These are phyloP conservation scores for Oidium heveae DNA, from an alignment of 2,329 filamentous ascomycete species.

Conservation along the genomic window DNA sequence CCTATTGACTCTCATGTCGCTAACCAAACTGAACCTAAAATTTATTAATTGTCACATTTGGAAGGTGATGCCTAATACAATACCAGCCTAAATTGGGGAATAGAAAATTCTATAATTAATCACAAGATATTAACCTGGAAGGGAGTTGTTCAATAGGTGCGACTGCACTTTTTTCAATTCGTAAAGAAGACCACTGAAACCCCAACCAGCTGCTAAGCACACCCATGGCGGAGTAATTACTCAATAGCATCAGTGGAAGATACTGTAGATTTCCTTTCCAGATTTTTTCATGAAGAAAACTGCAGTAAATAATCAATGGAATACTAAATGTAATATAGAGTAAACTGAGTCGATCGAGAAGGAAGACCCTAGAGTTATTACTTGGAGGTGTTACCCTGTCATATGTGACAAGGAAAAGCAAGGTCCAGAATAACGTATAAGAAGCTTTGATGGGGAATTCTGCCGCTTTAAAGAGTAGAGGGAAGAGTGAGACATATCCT, in stretches of 20 bases:
- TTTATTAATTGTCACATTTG: too few species aligned
- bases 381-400: conserved; percentile 72
- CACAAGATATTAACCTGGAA: too few species aligned
- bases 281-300: conserved; percentile 54
- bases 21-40: too few species aligned
- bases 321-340: conserved; percentile 78
- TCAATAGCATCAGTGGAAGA: conserved; percentile 88
- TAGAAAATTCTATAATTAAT: too few species aligned
- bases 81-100: too few species aligned
- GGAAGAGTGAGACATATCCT: conserved; percentile 86
- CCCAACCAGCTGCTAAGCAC: conserved; percentile 90
- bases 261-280: conserved; percentile 75
- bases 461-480: conserved; percentile 68
- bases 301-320: conserved; percentile 72
- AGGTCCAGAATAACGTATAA: conserved; percentile 81
- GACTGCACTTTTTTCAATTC: conserved; percentile 6
- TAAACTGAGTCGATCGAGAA: conserved; percentile 74
- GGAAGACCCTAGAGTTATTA: conserved; percentile 53
- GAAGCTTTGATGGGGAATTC: conserved; percentile 88
- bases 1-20: too few species aligned
- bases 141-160: too few species aligned
- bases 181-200: conserved; percentile 72
- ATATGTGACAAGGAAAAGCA: conserved; percentile 65
- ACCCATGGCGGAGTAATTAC: conserved; percentile 81
- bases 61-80: too few species aligned